Evolutionary conservation across 169 alveolate species (phyloP).

Genomic region (Eimeria brunetti): DNA sequence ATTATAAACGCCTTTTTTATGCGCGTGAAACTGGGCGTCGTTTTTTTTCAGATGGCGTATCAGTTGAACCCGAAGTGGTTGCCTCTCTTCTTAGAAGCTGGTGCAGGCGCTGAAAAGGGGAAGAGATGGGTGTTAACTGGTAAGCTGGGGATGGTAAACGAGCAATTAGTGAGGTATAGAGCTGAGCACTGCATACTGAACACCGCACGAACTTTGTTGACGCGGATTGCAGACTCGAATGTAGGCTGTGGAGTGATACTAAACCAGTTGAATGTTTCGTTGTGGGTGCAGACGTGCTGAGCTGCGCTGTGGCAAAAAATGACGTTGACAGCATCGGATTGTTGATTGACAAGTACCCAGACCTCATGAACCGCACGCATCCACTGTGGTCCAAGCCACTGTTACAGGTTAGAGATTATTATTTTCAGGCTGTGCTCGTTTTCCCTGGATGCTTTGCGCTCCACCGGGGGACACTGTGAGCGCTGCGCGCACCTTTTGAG

Average conservation of each 20-base stretch:
- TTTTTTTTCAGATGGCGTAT: slow-evolving; percentile 85
- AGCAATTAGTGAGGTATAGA: neutral
- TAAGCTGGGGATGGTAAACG: slow-evolving; percentile 54
- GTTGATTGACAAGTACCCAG: slow-evolving; percentile 88
- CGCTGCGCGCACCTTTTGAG: neutral
- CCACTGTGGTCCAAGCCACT: slow-evolving; percentile 91
- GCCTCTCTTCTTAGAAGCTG: slow-evolving; percentile 89
- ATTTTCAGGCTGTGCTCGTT: neutral
- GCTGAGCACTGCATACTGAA: neutral
- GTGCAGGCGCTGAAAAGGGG: slow-evolving; percentile 89
- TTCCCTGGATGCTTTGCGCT: neutral
- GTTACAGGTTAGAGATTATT: slow-evolving; percentile 88
- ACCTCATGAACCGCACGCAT: slow-evolving; percentile 88
- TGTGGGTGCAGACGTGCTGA: slow-evolving; percentile 71
- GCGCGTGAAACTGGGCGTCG: neutral
- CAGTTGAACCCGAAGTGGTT: slow-evolving; percentile 89
- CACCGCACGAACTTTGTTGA: neutral
- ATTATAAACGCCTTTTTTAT: neutral
- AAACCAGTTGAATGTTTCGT: neutral
- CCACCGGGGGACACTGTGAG: neutral
- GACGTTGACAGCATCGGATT: slow-evolving; percentile 87
- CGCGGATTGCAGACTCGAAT: neutral
- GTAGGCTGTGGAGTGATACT: neutral
- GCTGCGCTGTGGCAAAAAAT: slow-evolving; percentile 89
- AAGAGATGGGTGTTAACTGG: slow-evolving; percentile 90